Conservation (phyloP, 805 yeast species). For the Saturnispora saitoi region DNA sequence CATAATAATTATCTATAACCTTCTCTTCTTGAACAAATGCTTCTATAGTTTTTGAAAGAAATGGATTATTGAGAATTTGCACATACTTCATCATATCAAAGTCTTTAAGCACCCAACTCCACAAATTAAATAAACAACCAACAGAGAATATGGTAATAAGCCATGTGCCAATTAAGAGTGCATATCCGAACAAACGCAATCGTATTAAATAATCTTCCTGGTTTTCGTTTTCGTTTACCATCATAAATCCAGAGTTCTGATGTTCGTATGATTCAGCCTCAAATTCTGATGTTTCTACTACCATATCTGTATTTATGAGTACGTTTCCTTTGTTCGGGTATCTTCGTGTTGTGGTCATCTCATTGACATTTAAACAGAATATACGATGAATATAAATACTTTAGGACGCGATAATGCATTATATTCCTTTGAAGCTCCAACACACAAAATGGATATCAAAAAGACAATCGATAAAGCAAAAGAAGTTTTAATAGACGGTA, state of each 20-base stretch:
- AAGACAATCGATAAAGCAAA: background rate
- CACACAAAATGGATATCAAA: background rate
- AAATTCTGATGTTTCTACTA: background rate
- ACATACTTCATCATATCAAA: background rate
- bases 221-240: constrained; percentile 7
- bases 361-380: background rate
- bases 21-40: constrained; percentile 6
- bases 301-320: background rate
- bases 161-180: constrained; percentile 22
- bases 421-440: background rate
- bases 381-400: background rate
- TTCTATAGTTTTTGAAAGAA: constrained; percentile 7
- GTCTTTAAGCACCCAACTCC: constrained; percentile 24
- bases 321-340: background rate
- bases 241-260: background rate
- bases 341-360: background rate
- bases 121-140: constrained; percentile 25
- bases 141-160: constrained; percentile 21
- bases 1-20: constrained; percentile 24
- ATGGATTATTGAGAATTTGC: constrained; percentile 3
- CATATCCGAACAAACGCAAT: constrained; percentile 20
- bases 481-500: background rate
- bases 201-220: constrained; percentile 4
- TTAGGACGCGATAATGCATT: background rate
- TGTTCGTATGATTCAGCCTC: background rate